These are phyloP conservation scores for Phyllachora maydis DNA, from an alignment of 2,329 filamentous ascomycete genomes.

Conservation along the genomic window DNA sequence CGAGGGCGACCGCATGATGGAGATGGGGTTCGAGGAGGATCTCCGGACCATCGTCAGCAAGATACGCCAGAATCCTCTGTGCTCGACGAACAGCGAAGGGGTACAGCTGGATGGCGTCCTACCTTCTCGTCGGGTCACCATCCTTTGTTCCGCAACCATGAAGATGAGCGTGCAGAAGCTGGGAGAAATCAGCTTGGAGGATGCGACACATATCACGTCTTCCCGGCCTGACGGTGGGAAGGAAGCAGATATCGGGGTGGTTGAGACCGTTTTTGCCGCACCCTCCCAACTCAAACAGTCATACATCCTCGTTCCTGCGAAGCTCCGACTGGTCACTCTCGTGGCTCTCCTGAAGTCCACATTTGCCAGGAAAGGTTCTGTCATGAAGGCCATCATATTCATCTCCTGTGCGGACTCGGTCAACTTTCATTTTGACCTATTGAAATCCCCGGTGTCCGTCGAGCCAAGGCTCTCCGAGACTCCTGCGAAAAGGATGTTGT, in stretches of 20 bases:
- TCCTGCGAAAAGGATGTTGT: constrained; percentile 4
- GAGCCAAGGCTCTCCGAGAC: constrained; percentile 11
- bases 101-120: constrained; percentile 39
- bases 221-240: constrained; percentile 27
- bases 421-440: constrained; percentile 83
- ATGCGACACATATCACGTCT: constrained; percentile 71
- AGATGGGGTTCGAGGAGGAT: constrained; percentile 90
- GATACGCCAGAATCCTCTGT: constrained; percentile 43
- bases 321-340: constrained; percentile 75
- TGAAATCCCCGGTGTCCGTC: constrained; percentile 23
- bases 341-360: constrained; percentile 68
- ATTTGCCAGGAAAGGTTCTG: constrained; percentile 71
- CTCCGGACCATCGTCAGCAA: constrained; percentile 70
- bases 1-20: constrained; percentile 96
- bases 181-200: constrained; percentile 85
- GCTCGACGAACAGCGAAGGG: constrained; percentile 36
- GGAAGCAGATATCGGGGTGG: constrained; percentile 19
- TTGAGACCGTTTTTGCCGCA: constrained; percentile 50
- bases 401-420: constrained; percentile 94
- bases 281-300: constrained; percentile 88
- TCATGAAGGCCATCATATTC: constrained; percentile 95
- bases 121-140: constrained; percentile 58
- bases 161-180: constrained; percentile 92
- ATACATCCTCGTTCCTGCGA: constrained; percentile 72
- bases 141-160: constrained; percentile 92